A percentile compares a stretch with the other conserved stretches of the same genome.
Evolutionary conservation across 2,329 filamentous ascomycete species (phyloP).

Genomic region (Cordyceps pruinosa): DNA sequence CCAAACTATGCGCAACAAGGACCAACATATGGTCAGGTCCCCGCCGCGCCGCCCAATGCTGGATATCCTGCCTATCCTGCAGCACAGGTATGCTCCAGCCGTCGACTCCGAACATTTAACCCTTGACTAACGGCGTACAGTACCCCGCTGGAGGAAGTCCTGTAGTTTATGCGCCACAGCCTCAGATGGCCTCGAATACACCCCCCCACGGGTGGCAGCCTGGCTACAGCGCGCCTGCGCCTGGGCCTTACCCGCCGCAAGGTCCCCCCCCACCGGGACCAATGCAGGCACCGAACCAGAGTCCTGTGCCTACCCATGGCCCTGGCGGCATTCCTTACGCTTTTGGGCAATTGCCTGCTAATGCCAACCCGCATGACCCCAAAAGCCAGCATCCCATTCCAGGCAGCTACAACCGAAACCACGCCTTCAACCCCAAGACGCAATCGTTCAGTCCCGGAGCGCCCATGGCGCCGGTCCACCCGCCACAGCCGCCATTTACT

Average conservation of each 20-base stretch:
- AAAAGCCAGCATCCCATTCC: conserved; percentile 77
- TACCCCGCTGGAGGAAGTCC: conserved; percentile 29
- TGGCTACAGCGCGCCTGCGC: conserved; percentile 25
- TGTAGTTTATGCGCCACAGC: conserved; percentile 31
- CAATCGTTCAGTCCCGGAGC: conserved; percentile 76
- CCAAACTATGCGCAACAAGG: conserved; percentile 38
- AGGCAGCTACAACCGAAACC: conserved; percentile 69
- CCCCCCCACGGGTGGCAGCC: conserved; percentile 32
- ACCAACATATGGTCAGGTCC: conserved; percentile 37
- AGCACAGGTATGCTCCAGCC: conserved; percentile 35
- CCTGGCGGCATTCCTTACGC: conserved; percentile 52
- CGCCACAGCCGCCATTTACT: conserved; percentile 41
- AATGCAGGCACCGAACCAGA: conserved; percentile 17
- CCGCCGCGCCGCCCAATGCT: conserved; percentile 34
- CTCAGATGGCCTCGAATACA: conserved; percentile 24
- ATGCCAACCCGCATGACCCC: conserved; percentile 62
- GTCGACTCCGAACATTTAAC: too few relatives aligned
- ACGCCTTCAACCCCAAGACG: conserved; percentile 89
- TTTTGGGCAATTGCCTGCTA: conserved; percentile 70
- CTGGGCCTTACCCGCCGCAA: conserved; percentile 24
- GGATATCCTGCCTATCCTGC: conserved; percentile 35
- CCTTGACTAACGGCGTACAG: conserved; percentile 16
- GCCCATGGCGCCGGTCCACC: conserved; percentile 42
- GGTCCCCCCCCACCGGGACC: conserved; percentile 17
- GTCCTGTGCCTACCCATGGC: conserved; percentile 18